Percentiles rank a stretch among this genome's conserved stretches.
Evolutionary conservation across 208 protist genomes (phyloP).

Genomic region (Acanthamoeba sp.): DNA sequence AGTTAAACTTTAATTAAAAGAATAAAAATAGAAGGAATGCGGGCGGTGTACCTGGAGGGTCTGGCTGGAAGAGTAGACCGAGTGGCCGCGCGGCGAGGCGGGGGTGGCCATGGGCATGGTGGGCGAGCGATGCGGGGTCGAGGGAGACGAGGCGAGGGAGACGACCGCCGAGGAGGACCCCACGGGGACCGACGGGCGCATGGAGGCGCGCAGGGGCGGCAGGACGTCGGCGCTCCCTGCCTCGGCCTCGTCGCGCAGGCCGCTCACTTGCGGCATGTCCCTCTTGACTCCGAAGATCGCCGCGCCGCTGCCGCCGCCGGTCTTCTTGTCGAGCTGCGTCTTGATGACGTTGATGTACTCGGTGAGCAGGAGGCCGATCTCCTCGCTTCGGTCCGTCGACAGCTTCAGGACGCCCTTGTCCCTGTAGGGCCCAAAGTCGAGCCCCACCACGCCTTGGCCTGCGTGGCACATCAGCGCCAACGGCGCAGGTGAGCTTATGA

Average conservation of each 20-base stretch:
- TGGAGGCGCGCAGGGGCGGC: background rate
- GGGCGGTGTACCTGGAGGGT: too few species aligned
- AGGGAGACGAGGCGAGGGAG: background rate
- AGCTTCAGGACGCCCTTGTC: slow-evolving; percentile 15
- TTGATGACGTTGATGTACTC: slow-evolving; percentile 58
- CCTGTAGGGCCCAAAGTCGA: slow-evolving; percentile 1
- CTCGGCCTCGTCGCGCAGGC: background rate
- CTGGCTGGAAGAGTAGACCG: background rate
- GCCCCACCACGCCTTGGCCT: slow-evolving; percentile 4
- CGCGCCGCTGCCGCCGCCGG: background rate
- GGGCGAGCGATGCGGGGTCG: background rate
- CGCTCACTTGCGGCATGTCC: background rate
- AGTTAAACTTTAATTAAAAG: too few species aligned
- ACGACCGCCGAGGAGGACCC: background rate
- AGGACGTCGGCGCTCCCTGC: background rate
- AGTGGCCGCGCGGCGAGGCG: background rate
- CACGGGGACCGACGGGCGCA: background rate
- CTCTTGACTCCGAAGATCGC: background rate
- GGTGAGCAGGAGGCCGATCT: slow-evolving; percentile 17
- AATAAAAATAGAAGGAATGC: too few species aligned
- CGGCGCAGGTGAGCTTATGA: background rate
- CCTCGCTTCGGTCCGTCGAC: slow-evolving; percentile 15
- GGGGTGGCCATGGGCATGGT: background rate
- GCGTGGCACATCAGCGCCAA: background rate
- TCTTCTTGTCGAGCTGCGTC: slow-evolving; percentile 4